Evolutionary conservation across 345 rosid genomes (phyloP), one percentile per base, ranked within the genome.

Genomic region (Kandelia obovata): DNA sequence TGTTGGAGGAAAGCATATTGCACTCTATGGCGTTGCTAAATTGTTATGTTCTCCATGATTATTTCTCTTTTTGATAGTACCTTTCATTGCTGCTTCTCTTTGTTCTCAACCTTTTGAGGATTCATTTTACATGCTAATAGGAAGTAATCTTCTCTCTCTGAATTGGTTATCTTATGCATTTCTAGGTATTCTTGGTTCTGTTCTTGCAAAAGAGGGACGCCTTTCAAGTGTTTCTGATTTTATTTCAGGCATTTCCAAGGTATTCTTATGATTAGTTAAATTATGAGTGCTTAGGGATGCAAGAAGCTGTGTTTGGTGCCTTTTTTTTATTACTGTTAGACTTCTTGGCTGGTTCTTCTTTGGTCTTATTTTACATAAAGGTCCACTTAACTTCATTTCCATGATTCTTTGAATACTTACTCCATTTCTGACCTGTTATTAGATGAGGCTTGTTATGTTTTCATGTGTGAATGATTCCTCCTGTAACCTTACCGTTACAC

Each of bases 161-260:
- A 76, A n/a, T 68, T 37, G 13, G 51, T 30, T 52, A 1, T 69
- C 47, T 43, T 62, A 28, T 70, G 26, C 56, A 53, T 65, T 61
- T 71, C 49, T 72, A 96, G 99, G 98, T 58, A 61, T 96, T 78
- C 78, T 85, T 72, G 98, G 98, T 67, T 92, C 98, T 0, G 84
- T 90, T 72, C 86, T 90, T 77, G 97, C 84, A 10, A 92, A 85
- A 78, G 99, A 89, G 71, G 90, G 85, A 35, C 64, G 76, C 64
- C 55, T 87, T 62, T 69, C 85, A 9, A 79, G 67, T 73, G 77
- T 87, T 59, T 81, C 92, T 43, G 86, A 77, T 78, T 73, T 86
- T 19, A 73, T 90, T 69, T 81, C 92, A 0, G 96, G 96, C 64
- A 87, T 90, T 78, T 65, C 80, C 67, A 96, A 90, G 99, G 98